Evolutionary conservation across 371 early-diverging fungal species (phyloP).

Genomic region (Saksenaea oblongispora): DNA sequence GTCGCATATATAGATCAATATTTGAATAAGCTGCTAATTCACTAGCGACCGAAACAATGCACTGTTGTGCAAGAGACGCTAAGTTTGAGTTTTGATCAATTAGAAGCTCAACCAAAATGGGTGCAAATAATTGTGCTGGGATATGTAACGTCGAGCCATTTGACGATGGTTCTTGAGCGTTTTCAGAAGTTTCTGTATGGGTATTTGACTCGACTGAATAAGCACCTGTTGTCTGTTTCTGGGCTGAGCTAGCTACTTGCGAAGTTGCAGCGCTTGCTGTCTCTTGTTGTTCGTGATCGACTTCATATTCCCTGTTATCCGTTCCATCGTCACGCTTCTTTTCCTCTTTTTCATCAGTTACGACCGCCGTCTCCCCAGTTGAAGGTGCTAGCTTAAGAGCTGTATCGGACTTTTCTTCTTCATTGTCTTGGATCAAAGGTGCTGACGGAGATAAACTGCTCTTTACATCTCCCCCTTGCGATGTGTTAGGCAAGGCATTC

Average conservation of each 20-base stretch:
- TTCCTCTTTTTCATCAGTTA: background rate
- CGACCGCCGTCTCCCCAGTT: background rate
- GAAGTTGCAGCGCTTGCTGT: background rate
- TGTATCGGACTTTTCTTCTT: background rate
- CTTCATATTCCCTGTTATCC: background rate
- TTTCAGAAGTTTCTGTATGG: background rate
- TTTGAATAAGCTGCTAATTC: slow-evolving; percentile 34
- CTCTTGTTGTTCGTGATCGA: slow-evolving; percentile 3
- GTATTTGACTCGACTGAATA: background rate
- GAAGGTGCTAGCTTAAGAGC: background rate
- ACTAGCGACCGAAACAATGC: slow-evolving; percentile 50
- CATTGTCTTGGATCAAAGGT: background rate
- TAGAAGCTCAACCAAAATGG: slow-evolving; percentile 48
- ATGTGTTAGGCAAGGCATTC: background rate
- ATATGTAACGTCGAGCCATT: slow-evolving; percentile 19
- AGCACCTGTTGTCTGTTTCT: background rate
- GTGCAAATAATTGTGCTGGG: slow-evolving; percentile 36
- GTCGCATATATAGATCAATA: slow-evolving; percentile 26
- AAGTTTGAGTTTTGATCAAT: slow-evolving; percentile 54
- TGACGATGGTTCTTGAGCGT: background rate
- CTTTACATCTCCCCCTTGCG: background rate
- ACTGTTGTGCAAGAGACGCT: slow-evolving; percentile 50
- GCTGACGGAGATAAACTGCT: background rate
- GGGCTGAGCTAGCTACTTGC: background rate
- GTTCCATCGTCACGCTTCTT: background rate